A percentile compares a stretch with the other conserved stretches of the same genome.
These are phyloP conservation scores for Diversispora epigaea DNA, from an alignment of 192 early-diverging fungal species.

Conservation along the genomic window DNA sequence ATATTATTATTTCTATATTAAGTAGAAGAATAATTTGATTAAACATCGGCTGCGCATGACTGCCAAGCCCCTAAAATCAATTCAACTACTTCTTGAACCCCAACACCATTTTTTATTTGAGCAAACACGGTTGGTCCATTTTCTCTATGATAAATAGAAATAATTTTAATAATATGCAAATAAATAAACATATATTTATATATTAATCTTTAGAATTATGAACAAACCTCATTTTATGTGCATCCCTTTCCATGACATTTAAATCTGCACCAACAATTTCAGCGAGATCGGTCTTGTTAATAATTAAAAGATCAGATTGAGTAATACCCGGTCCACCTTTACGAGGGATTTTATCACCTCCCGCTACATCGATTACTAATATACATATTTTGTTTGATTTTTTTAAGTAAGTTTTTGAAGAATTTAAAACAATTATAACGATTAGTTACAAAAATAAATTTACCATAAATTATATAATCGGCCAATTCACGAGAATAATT, in stretches of 20 bases:
- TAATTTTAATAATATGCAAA: neutral
- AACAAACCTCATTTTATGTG: conserved; percentile 73
- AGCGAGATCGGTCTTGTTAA: conserved; percentile 98
- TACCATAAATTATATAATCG: conserved; percentile 89
- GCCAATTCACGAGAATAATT: conserved; percentile 79
- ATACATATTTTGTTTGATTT: neutral
- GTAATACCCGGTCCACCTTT: conserved; percentile 99
- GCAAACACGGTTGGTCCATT: conserved; percentile 89
- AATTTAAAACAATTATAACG: neutral
- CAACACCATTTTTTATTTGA: conserved; percentile 87
- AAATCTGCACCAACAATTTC: conserved; percentile 88
- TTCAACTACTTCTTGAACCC: conserved; percentile 76
- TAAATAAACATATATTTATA: neutral
- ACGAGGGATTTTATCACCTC: conserved; percentile 95
- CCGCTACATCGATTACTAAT: conserved; percentile 91
- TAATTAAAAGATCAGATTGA: conserved; percentile 88
- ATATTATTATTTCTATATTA: neutral
- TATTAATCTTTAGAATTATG: neutral
- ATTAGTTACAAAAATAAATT: neutral
- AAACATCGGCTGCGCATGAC: conserved; percentile 48
- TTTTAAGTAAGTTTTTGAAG: neutral
- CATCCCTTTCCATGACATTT: conserved; percentile 87
- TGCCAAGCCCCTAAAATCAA: conserved; percentile 67
- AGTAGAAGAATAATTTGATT: neutral
- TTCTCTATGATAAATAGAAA: conserved; percentile 44